Percentiles rank a stretch among this genome's conserved stretches.
phyloP scores from a whole-genome alignment of 2,329 filamentous ascomycete species.

The Alternaria longipes region DNA sequence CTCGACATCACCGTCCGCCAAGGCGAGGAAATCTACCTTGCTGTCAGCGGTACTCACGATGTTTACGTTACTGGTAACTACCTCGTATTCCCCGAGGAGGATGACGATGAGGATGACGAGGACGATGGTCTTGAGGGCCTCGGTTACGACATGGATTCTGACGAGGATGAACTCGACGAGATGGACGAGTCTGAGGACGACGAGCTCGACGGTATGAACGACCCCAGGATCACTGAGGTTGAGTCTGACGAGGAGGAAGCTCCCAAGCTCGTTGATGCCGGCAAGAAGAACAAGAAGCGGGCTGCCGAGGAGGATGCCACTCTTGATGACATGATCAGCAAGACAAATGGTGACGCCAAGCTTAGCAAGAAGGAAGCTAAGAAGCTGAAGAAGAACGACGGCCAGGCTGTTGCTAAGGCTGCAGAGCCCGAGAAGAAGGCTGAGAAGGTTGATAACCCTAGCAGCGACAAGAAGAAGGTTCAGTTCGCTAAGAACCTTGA shows the following conservation, averaged over 20 bases:
- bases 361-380: conserved; percentile 96
- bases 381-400: conserved; percentile 99
- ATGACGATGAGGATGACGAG: conserved; percentile 68
- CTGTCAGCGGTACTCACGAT: conserved; percentile 87
- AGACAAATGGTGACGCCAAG: conserved; percentile 75
- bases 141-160: conserved; percentile 83
- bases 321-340: conserved; percentile 87
- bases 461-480: conserved; percentile 82
- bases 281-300: conserved; percentile 84
- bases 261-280: conserved; percentile 61
- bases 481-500: conserved; percentile 99
- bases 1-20: conserved; percentile 92
- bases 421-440: conserved; percentile 64
- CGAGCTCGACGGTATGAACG: conserved; percentile 68
- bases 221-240: conserved; percentile 85
- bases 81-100: conserved; percentile 72
- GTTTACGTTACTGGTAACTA: conserved; percentile 97
- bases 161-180: conserved; percentile 76
- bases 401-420: conserved; percentile 72
- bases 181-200: conserved; percentile 60
- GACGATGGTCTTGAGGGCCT: conserved; percentile 67
- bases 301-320: conserved; percentile 68
- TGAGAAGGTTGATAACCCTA: conserved; percentile 58
- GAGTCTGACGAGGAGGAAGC: conserved; percentile 77
- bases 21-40: conserved; percentile 90